Percentiles rank a stretch among this genome's conserved stretches.
These are phyloP conservation scores for Drechslerella dactyloides DNA, from an alignment of 2,329 filamentous ascomycete species.

Conservation along the genomic window DNA sequence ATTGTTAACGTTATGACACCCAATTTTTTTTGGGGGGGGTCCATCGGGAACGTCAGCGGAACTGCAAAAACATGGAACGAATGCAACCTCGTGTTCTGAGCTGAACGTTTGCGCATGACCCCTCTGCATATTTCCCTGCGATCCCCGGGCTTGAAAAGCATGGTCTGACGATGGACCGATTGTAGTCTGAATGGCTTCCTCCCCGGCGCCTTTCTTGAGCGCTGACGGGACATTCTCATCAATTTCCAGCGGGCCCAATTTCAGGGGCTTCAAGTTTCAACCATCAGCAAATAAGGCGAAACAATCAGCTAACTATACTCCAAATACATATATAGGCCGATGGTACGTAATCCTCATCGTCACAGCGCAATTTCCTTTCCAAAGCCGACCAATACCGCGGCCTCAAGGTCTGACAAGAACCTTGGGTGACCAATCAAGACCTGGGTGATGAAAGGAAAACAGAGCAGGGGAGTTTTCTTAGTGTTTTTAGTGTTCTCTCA, in stretches of 20 bases:
- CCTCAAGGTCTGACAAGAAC: neutral
- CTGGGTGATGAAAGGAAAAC: neutral
- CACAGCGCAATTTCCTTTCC: neutral
- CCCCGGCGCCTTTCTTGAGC: neutral
- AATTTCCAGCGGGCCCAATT: neutral
- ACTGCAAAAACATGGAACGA: neutral
- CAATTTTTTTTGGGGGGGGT: neutral
- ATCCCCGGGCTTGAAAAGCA: neutral
- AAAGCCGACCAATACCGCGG: neutral
- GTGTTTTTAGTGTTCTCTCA: too few species aligned
- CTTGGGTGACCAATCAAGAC: neutral
- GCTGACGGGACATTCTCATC: neutral
- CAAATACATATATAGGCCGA: too few species aligned
- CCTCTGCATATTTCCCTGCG: neutral
- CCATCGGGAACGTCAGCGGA: neutral
- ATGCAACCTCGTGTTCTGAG: neutral
- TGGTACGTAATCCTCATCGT: neutral
- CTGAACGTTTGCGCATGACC: neutral
- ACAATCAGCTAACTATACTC: neutral
- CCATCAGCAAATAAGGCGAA: neutral
- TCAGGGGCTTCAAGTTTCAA: slow-evolving; percentile 1
- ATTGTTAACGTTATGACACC: neutral
- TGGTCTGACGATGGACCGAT: slow-evolving; percentile 47
- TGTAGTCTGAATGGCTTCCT: neutral
- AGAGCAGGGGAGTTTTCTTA: too few species aligned